A percentile compares a stretch with the other conserved stretches of the same genome.
Evolutionary conservation across 1,139 yeast species (phyloP).

Genomic region (Taphrina sp.): DNA sequence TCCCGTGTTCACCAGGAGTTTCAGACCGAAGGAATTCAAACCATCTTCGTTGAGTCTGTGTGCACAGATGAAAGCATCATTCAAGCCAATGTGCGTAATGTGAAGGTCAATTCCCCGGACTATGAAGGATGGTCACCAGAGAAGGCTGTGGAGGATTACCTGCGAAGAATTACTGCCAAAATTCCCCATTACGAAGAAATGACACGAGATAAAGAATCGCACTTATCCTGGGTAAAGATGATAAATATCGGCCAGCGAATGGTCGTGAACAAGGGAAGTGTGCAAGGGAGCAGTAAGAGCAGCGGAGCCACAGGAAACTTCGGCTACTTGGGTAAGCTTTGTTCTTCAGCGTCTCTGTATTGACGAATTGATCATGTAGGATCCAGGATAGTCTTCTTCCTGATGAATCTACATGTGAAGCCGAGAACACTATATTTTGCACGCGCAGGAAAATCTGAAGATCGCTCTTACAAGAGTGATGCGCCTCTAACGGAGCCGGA

Average conservation of each 20-base stretch:
- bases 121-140: constrained; percentile 67
- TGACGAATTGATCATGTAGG: constrained; percentile 1
- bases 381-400: constrained; percentile 75
- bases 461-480: constrained; percentile 34
- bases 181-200: constrained; percentile 52
- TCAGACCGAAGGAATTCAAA: constrained; percentile 61
- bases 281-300: constrained; percentile 50
- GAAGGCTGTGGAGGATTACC: constrained; percentile 49
- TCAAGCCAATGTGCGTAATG: constrained; percentile 77
- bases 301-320: constrained; percentile 20
- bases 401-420: constrained; percentile 39
- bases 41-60: constrained; percentile 81
- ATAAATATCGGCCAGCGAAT: constrained; percentile 89
- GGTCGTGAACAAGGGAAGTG: constrained; percentile 70
- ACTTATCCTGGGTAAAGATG: constrained; percentile 70
- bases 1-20: constrained; percentile 57
- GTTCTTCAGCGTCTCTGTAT: background rate
- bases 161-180: constrained; percentile 49
- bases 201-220: constrained; percentile 47
- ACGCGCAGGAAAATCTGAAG: constrained; percentile 45
- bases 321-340: constrained; percentile 16
- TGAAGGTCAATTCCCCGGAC: constrained; percentile 78
- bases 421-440: constrained; percentile 39
- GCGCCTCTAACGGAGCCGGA: constrained; percentile 35
- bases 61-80: constrained; percentile 72